Evolutionary conservation across 2,329 filamentous ascomycete species (phyloP), one percentile per base, ranked within the genome.

Genomic region (Paecilomyces fulvus): DNA sequence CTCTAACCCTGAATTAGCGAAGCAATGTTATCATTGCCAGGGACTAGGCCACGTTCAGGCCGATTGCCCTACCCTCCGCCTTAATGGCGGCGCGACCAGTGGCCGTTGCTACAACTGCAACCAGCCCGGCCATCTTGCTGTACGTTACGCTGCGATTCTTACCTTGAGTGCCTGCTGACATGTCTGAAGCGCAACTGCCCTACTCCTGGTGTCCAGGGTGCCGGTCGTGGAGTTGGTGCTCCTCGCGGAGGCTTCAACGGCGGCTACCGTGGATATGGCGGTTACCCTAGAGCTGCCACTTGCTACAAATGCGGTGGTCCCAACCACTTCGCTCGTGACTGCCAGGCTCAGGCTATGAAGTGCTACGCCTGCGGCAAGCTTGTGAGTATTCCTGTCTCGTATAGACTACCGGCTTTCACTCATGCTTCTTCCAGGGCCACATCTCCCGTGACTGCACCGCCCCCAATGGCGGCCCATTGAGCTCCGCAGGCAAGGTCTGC

Each of bases 11-110:
- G 54, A 11, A 46, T 53, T 67, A 86, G 91, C 91, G 54, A 99
- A 99, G 86, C 94, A 99, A 82, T 99, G 94, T 85, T 99, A 99
- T 76, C 94, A 97, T 80, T 99, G 94, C 83, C 94, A 97, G 81
- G 94, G 94, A 58, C 84, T 97, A 60, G 94, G 94, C 64, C 94
- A 99, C 74, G 94, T 99, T 68, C 94, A 99, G 81, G 94, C 94
- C 65, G 94, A 99, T 76, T 99, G 94, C 83, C 94, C 94, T 68
- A 97, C 94, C 60, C 84, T 99, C 63, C 90, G 94, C 66, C 77
- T 99, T 74, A 95, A 86, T 75, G 92, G 88, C 64, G 77, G 82
- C 59, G 88, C 87, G 66, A 84, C 86, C 61, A 86, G 88, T 72
- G 90, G 90, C 62, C 90, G 91, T 66, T 99, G 94, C 86, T 99